Percentiles rank a stretch among this genome's conserved stretches.
Conservation (phyloP, 2,329 filamentous ascomycete species). For the Venturia oleaginea region DNA sequence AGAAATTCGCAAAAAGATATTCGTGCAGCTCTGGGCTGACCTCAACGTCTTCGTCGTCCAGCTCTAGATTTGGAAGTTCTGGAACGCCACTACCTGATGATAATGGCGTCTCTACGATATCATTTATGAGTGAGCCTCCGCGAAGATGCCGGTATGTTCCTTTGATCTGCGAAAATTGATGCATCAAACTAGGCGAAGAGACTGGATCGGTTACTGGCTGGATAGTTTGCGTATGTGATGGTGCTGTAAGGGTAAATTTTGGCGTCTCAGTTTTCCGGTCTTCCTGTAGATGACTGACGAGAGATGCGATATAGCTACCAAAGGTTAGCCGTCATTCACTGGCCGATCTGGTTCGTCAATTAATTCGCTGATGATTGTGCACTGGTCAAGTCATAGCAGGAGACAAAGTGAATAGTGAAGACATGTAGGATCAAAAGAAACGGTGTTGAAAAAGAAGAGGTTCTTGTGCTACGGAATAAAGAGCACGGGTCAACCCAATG, state of each 20-base stretch:
- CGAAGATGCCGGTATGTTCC: background rate
- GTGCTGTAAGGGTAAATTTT: conserved; percentile 13
- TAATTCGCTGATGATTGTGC: no score
- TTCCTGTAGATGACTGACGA: conserved; percentile 27
- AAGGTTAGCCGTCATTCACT: conserved; percentile 16
- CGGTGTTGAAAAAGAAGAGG: no score
- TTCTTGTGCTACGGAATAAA: no score
- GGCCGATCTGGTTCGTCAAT: no score
- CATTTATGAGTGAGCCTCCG: background rate
- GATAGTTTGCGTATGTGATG: background rate
- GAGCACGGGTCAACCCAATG: no score
- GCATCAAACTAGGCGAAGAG: background rate
- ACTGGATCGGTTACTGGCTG: background rate
- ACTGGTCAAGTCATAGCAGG: no score
- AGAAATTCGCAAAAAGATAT: conserved; percentile 25
- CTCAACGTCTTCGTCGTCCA: conserved; percentile 15
- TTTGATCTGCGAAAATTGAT: background rate
- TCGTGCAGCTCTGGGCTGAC: conserved; percentile 18
- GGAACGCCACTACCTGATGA: background rate
- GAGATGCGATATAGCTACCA: conserved; percentile 26
- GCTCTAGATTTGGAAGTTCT: background rate
- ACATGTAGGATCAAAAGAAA: no score
- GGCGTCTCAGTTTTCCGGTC: conserved; percentile 16
- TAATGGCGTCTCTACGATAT: background rate
- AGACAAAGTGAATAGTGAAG: no score